Conservation (phyloP, 495 filamentous ascomycete species). For the Coniosporium apollinis region DNA sequence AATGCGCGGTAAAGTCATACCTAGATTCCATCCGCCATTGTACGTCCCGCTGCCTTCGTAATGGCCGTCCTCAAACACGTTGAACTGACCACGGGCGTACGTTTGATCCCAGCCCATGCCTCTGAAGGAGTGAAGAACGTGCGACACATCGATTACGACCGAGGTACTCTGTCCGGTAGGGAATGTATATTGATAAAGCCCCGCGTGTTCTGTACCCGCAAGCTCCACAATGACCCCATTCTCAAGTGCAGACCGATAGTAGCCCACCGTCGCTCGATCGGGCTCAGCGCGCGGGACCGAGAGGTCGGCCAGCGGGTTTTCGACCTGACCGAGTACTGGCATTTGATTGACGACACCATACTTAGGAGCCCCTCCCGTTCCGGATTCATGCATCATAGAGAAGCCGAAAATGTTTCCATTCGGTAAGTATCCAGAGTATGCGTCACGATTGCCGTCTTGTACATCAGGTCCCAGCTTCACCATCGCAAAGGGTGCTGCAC, state of each 20-base stretch:
- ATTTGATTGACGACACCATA: constrained; percentile 57
- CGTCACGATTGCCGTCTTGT: constrained; percentile 33
- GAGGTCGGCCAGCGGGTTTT: constrained; percentile 40
- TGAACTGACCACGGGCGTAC: constrained; percentile 50
- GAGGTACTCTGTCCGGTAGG: constrained; percentile 31
- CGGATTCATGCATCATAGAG: constrained; percentile 50
- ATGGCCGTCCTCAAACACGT: constrained; percentile 31
- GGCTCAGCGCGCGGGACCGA: constrained; percentile 31
- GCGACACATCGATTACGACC: constrained; percentile 53
- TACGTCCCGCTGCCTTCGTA: constrained; percentile 52
- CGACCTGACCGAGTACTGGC: constrained; percentile 35
- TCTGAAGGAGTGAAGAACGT: constrained; percentile 46
- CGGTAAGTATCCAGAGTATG: constrained; percentile 42
- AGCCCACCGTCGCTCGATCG: constrained; percentile 43
- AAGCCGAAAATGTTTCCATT: constrained; percentile 48
- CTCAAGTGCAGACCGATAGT: constrained; percentile 39
- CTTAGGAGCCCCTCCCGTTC: constrained; percentile 59
- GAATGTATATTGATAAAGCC: constrained; percentile 47
- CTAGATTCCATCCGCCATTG: constrained; percentile 46
- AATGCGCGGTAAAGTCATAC: constrained; percentile 18
- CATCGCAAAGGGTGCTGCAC: constrained; percentile 42
- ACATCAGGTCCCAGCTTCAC: constrained; percentile 56
- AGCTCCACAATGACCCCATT: constrained; percentile 43
- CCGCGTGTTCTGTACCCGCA: constrained; percentile 42
- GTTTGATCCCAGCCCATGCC: constrained; percentile 42